These are phyloP conservation scores for Fusarium nanum DNA, from an alignment of 2,329 filamentous ascomycete species.

Conservation along the genomic window DNA sequence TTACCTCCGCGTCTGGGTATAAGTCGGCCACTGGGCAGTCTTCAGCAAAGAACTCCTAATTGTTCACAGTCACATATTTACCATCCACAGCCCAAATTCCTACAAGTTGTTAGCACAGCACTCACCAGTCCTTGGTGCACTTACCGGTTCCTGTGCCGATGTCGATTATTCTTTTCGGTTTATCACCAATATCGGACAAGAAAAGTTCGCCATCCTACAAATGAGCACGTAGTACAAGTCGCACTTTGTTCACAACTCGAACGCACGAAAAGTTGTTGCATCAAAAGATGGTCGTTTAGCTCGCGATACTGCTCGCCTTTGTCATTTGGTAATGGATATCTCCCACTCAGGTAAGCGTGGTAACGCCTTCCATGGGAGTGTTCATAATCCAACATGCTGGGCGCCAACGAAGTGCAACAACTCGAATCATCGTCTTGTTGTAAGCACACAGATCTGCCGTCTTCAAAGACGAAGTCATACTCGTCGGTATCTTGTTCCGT, in stretches of 20 bases:
- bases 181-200: conserved; percentile 53
- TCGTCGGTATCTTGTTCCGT: conserved; percentile 48
- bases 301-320: conserved; percentile 59
- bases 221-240: conserved; percentile 3
- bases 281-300: conserved; percentile 58
- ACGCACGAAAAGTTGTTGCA: conserved; percentile 57
- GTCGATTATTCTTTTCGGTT: conserved; percentile 59
- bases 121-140: not conserved
- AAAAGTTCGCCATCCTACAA: conserved; percentile 54
- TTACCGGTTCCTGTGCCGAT: conserved; percentile 63
- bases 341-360: conserved; percentile 57
- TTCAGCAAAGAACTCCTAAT: conserved; percentile 13
- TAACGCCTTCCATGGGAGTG: conserved; percentile 54
- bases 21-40: conserved; percentile 53
- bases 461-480: conserved; percentile 46
- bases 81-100: conserved; percentile 67
- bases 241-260: not conserved
- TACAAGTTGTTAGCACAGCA: conserved; percentile 27
- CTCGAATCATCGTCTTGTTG: conserved; percentile 45
- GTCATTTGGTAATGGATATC: conserved; percentile 62
- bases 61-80: conserved; percentile 28
- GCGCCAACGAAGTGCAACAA: conserved; percentile 50
- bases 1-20: conserved; percentile 55
- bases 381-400: conserved; percentile 52
- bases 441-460: conserved; percentile 36